Base-by-base conservation (phyloP, 2,329 filamentous ascomycete genomes). In the Calonectria montana region DNA sequence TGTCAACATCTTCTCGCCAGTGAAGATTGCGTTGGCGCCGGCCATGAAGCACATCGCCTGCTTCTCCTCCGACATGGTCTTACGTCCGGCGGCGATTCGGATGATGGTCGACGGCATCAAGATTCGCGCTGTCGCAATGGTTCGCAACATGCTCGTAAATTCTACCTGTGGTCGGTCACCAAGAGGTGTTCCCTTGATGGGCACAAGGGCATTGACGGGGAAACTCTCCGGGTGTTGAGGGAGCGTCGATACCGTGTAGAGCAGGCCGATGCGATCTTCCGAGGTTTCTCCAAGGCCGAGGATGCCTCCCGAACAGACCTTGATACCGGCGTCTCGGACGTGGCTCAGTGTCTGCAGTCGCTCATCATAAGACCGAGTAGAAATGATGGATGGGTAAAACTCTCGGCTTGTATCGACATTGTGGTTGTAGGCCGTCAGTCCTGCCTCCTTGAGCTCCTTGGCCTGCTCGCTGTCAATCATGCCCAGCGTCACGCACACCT, bases 1-100 rank as follows among this genome's bases (percentile, higher is more conserved):
- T 5, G 95, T 98, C 84, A 97, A 83, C 95, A 98, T 97, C 88
- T 96, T 97, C 86, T 98, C 95, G 10, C 95, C 95, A 0, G 95
- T 98, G 81, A 98, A 98, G 39, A 98, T 93, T n/a, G 95, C 95
- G 79, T 98, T 98, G 1, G 95, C 95, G 16, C 95, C 95, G 0
- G 95, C 94, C 90, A 94, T 92, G 85, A 97, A 98, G 83, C 95
- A 97, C 75, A 96, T 82, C 16, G 94, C 92, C 85, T 98, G 95
- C 86, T 97, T 93, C 84, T 97, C 94, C 85, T 98, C 95, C 4
- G 90, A 89, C 90, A 98, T 93, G 15, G 92, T 94, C 81, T 94
- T 95, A 57, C 95, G 88, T 3, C 95, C 95, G 0, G 95, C 95
- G 0, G 95, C 95, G 59, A 97, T 91, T 50, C 95, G 91, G 75